Evolutionary conservation across 73 alveolate genomes (phyloP).

Genomic region (Blepharisma japonicum): DNA sequence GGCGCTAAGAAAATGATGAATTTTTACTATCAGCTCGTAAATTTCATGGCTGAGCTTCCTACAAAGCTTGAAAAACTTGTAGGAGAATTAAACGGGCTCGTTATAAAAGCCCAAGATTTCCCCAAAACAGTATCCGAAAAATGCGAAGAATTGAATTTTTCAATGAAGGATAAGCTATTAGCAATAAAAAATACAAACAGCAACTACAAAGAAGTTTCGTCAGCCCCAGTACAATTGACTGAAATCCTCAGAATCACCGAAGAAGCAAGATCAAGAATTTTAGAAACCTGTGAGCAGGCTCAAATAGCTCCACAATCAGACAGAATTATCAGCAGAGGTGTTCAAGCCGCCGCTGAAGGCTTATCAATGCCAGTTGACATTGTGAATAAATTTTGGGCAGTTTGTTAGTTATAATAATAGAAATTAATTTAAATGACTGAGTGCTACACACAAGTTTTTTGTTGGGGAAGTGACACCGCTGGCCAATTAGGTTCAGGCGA

Average conservation of each 20-base stretch:
- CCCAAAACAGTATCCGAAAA: not conserved
- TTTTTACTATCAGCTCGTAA: not conserved
- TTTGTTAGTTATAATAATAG: too few species aligned
- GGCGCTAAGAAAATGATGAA: not conserved
- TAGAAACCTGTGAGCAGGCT: not conserved
- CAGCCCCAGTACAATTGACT: not conserved
- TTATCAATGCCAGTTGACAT: not conserved
- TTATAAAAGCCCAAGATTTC: not conserved
- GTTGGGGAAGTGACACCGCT: constrained; percentile 18
- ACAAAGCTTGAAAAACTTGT: constrained; percentile 5
- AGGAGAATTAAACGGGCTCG: not conserved
- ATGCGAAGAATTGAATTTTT: not conserved
- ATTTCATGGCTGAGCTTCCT: not conserved
- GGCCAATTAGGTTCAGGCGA: constrained; percentile 29
- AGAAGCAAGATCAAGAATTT: not conserved
- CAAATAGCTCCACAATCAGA: constrained; percentile 17
- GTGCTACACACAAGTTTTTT: constrained; percentile 13
- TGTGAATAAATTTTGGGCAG: constrained; percentile 20
- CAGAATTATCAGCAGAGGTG: not conserved
- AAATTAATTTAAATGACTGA: too few species aligned
- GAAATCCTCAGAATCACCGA: not conserved
- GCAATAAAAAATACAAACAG: not conserved
- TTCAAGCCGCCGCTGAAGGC: constrained; percentile 22
- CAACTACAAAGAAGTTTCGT: not conserved
- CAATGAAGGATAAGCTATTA: constrained; percentile 5